These are phyloP conservation scores for Orbilia ellipsospora DNA, from an alignment of 2,329 filamentous ascomycete species.

Conservation along the genomic window DNA sequence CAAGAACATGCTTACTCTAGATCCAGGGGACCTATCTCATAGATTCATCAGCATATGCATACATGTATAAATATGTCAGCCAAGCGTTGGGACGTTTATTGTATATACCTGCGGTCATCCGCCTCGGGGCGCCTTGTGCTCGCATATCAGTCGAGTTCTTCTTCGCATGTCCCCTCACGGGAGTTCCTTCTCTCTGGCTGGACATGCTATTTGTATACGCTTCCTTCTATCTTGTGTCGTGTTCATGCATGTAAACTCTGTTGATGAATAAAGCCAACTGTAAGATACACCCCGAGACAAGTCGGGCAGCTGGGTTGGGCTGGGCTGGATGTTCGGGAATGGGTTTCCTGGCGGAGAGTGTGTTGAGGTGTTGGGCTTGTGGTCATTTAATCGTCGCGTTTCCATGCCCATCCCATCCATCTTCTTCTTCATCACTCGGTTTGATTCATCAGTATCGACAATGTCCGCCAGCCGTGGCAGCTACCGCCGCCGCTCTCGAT, in stretches of 20 bases:
- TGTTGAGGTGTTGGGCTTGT: conserved; percentile 49
- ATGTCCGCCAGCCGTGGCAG: conserved; percentile 27
- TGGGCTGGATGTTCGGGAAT: conserved; percentile 2
- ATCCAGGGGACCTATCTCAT: conserved; percentile 42
- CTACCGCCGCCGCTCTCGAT: conserved; percentile 8
- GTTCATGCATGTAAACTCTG: too few relatives aligned
- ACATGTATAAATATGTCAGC: neutral
- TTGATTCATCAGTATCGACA: neutral
- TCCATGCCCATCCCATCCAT: conserved; percentile 2
- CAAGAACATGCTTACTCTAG: conserved; percentile 38
- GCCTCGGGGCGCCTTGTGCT: conserved; percentile 48
- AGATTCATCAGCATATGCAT: conserved; percentile 6
- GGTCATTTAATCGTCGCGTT: conserved; percentile 47
- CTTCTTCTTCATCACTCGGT: neutral
- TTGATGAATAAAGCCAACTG: too few relatives aligned
- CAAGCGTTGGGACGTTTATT: neutral
- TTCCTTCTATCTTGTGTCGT: too few relatives aligned
- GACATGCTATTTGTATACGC: conserved; percentile 20
- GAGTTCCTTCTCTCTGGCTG: conserved; percentile 22
- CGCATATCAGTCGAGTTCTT: conserved; percentile 47
- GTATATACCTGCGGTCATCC: conserved; percentile 48
- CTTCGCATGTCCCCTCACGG: conserved; percentile 39
- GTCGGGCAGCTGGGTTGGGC: neutral
- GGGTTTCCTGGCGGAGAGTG: neutral
- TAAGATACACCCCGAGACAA: too few relatives aligned